Evolutionary conservation across 305 asterid genomes (phyloP).

Genomic region (Solanum hybrid): DNA sequence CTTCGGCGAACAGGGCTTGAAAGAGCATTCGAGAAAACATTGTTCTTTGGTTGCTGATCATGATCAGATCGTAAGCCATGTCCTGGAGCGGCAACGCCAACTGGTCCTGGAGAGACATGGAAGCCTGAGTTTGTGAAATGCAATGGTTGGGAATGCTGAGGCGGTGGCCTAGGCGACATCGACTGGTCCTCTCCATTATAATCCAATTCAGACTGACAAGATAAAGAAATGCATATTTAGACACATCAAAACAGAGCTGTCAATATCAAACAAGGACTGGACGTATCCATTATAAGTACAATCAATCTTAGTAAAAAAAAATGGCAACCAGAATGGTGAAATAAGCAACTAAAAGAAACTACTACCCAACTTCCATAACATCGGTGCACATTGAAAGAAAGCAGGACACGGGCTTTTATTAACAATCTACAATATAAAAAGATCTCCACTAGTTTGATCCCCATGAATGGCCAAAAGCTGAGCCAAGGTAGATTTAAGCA

Average conservation of each 20-base stretch:
- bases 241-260: background rate
- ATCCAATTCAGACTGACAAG: slow-evolving; percentile 9
- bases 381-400: background rate
- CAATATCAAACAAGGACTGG: background rate
- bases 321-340: background rate
- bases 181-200: slow-evolving; percentile 14
- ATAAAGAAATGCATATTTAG: background rate
- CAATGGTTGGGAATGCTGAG: slow-evolving; percentile 4
- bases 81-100: slow-evolving; percentile 11
- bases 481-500: background rate
- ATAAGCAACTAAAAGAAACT: background rate
- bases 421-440: background rate
- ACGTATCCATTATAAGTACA: background rate
- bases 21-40: slow-evolving; percentile 56
- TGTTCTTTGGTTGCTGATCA: slow-evolving; percentile 38
- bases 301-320: background rate
- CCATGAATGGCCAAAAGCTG: background rate
- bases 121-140: slow-evolving; percentile 21
- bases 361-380: background rate
- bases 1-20: slow-evolving; percentile 57
- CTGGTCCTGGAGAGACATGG: slow-evolving; percentile 20
- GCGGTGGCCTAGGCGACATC: slow-evolving; percentile 14
- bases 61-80: slow-evolving; percentile 11
- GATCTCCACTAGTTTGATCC: background rate
- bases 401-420: background rate